Conservation (phyloP, 176 grass and related monocot genomes). For the Musa schizocarpa region DNA sequence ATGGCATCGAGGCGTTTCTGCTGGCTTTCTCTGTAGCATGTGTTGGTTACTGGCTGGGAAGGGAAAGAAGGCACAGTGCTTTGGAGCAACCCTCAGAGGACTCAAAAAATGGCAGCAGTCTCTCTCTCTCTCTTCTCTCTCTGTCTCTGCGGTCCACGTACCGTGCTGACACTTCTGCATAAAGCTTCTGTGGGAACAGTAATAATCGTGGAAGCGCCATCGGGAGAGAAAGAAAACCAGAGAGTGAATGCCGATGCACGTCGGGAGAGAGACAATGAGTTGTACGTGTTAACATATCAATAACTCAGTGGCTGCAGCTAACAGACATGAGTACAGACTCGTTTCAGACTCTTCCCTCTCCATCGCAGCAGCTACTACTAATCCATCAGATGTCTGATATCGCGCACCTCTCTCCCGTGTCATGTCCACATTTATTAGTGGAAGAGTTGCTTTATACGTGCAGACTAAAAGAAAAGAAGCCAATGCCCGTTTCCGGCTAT, state of each 20-base stretch:
- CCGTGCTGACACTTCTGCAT: conserved; percentile 10
- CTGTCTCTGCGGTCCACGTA: not conserved
- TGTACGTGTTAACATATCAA: not conserved
- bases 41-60: not conserved
- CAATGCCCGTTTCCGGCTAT: not conserved
- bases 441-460: conserved; percentile 14
- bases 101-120: not conserved
- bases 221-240: conserved; percentile 15
- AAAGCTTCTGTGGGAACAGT: conserved; percentile 5
- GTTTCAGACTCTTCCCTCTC: not conserved
- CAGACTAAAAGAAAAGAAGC: conserved; percentile 13
- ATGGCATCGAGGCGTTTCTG: not conserved
- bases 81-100: not conserved
- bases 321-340: not conserved
- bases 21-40: conserved; percentile 1
- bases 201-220: conserved; percentile 7
- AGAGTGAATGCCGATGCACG: conserved; percentile 6
- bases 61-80: conserved; percentile 3
- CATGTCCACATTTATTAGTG: not conserved
- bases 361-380: not conserved
- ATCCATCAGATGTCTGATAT: not conserved
- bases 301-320: conserved; percentile 3
- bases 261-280: not conserved
- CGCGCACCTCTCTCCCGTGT: not conserved
- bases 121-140: not conserved